Evolutionary conservation across 805 yeast species (phyloP).

Genomic region (Isabelozyma pseudorhagii): DNA sequence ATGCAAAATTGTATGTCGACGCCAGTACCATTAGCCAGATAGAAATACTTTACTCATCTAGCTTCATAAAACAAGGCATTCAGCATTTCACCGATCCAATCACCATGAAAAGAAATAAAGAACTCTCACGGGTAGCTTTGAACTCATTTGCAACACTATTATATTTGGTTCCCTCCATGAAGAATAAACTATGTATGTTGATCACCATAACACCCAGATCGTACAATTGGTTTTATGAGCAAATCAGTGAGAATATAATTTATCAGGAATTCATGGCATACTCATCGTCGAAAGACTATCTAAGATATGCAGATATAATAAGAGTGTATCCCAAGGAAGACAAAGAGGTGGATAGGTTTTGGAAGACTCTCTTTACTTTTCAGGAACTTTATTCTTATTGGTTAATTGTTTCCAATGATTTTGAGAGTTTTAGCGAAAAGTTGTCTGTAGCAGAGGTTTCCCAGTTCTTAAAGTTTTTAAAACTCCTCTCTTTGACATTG

Average conservation of each 20-base stretch:
- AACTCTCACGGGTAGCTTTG: slow-evolving; percentile 9
- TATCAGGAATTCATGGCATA: slow-evolving; percentile 10
- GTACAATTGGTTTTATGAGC: slow-evolving; percentile 26
- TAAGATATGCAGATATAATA: slow-evolving; percentile 6
- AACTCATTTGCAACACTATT: slow-evolving; percentile 26
- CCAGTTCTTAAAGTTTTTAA: slow-evolving; percentile 46
- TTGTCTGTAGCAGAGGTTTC: slow-evolving; percentile 36
- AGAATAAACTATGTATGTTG: slow-evolving; percentile 38
- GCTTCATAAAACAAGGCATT: slow-evolving; percentile 18
- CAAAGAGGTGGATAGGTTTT: slow-evolving; percentile 14
- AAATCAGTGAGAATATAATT: slow-evolving; percentile 16
- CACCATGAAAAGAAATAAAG: background rate
- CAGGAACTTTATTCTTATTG: slow-evolving; percentile 66
- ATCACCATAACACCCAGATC: slow-evolving; percentile 40
- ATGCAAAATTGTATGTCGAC: background rate
- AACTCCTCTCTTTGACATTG: slow-evolving; percentile 47
- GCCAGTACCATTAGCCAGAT: slow-evolving; percentile 1
- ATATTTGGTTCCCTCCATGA: slow-evolving; percentile 33
- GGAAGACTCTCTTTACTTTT: slow-evolving; percentile 44
- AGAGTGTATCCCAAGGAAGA: slow-evolving; percentile 3
- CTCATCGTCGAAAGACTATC: slow-evolving; percentile 8
- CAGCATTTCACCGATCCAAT: slow-evolving; percentile 7
- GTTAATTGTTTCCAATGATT: slow-evolving; percentile 64
- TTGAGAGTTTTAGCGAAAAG: slow-evolving; percentile 49
- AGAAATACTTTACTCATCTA: slow-evolving; percentile 15